Conservation (phyloP, 768 basidiomycete genomes). For the Boletus speciosus region DNA sequence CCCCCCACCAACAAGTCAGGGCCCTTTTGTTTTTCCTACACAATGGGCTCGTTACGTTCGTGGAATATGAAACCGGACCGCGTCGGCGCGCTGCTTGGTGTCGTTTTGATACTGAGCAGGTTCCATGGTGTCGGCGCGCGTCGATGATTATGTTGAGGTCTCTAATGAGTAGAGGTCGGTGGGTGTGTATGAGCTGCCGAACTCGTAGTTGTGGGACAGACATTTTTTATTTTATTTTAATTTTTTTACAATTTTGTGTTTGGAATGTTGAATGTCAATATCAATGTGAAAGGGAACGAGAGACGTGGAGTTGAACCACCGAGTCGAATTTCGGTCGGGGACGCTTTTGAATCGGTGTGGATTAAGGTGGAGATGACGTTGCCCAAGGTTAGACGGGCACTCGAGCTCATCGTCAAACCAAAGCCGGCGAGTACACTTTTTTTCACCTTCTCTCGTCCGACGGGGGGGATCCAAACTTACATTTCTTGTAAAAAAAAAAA, state of each 20-base stretch:
- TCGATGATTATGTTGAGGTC: slow-evolving; percentile 36
- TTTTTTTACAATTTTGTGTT: neutral
- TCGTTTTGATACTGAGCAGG: slow-evolving; percentile 58
- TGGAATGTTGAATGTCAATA: slow-evolving; percentile 8
- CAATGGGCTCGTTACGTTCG: slow-evolving; percentile 69
- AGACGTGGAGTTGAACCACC: neutral
- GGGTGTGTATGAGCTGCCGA: slow-evolving; percentile 28
- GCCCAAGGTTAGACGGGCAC: slow-evolving; percentile 11
- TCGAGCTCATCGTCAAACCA: slow-evolving; percentile 28
- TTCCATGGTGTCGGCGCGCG: slow-evolving; percentile 36
- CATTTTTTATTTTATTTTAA: slow-evolving; percentile 38
- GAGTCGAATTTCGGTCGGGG: too few relatives aligned
- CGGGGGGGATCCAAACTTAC: neutral
- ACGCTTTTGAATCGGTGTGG: too few relatives aligned
- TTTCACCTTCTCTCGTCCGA: neutral
- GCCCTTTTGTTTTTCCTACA: slow-evolving; percentile 42
- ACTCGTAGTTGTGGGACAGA: slow-evolving; percentile 70
- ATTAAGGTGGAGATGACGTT: slow-evolving; percentile 2
- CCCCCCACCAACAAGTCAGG: slow-evolving; percentile 59
- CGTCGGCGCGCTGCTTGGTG: slow-evolving; percentile 41
- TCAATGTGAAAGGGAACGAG: neutral
- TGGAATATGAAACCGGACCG: slow-evolving; percentile 52
- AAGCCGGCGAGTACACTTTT: slow-evolving; percentile 24
- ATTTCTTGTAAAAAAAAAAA: too few relatives aligned
- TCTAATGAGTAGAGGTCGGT: slow-evolving; percentile 59